phyloP scores from a whole-genome alignment of 768 basidiomycete species.

The Coprinopsis sp. region DNA sequence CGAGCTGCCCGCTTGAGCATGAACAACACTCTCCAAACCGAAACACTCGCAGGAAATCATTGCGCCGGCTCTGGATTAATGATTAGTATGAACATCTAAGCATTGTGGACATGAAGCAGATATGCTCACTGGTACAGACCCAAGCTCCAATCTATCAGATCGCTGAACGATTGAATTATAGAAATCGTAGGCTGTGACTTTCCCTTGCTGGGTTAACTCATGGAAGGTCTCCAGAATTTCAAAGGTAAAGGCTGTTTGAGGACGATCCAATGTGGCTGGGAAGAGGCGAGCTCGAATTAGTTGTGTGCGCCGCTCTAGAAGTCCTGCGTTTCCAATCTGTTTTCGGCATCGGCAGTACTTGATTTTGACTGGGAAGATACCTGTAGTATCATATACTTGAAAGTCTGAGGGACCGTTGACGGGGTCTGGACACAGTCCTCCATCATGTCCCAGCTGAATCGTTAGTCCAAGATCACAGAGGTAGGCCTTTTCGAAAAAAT shows the following conservation, averaged over 20 bases:
- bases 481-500: slow-evolving; percentile 7
- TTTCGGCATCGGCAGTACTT: slow-evolving; percentile 12
- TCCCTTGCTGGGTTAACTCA: not conserved
- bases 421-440: slow-evolving; percentile 9
- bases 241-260: not conserved
- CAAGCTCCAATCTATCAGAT: not conserved
- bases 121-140: not conserved
- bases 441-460: slow-evolving; percentile 13
- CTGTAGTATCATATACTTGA: slow-evolving; percentile 11
- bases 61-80: no score
- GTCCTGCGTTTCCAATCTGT: not conserved
- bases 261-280: not conserved
- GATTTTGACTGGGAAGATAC: slow-evolving; percentile 9
- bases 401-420: slow-evolving; percentile 5
- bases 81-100: no score
- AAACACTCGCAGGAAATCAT: slow-evolving; percentile 7
- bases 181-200: not conserved
- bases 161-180: not conserved
- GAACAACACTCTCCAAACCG: slow-evolving; percentile 19
- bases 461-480: slow-evolving; percentile 9
- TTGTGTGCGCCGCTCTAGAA: no score
- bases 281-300: not conserved
- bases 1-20: slow-evolving; percentile 22
- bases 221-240: not conserved
- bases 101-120: no score